Conservation (phyloP, 208 protist species). For the Zelonia costaricensis region DNA sequence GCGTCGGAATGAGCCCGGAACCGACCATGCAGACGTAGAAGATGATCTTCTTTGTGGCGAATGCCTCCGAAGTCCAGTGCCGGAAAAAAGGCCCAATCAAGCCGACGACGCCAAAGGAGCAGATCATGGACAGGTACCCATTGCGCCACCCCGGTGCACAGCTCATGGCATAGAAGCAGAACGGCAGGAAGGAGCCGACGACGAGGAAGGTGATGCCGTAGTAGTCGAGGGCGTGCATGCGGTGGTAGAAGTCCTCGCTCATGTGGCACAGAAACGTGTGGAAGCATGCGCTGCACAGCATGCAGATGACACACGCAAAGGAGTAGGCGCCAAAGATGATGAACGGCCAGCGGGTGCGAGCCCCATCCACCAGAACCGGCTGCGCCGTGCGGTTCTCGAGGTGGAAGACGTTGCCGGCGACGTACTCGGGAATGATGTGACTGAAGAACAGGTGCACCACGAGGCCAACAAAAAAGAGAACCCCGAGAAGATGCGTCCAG, state of each 20-base stretch:
- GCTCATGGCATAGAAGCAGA: conserved; percentile 78
- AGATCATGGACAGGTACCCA: conserved; percentile 76
- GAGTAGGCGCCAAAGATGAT: conserved; percentile 77
- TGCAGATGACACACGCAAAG: conserved; percentile 70
- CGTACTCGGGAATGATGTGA: conserved; percentile 31
- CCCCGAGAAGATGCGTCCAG: conserved; percentile 79
- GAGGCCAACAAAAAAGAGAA: conserved; percentile 59
- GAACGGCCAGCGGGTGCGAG: conserved; percentile 30
- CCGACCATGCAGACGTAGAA: conserved; percentile 83
- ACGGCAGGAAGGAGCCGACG: conserved; percentile 81
- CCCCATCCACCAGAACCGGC: conserved; percentile 12
- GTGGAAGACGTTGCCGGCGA: conserved; percentile 21
- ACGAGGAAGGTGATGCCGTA: conserved; percentile 86
- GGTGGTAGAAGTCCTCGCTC: conserved; percentile 50
- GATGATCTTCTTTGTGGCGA: conserved; percentile 52
- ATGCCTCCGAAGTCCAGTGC: conserved; percentile 66
- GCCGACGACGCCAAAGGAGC: conserved; percentile 66
- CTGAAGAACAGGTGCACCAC: conserved; percentile 39
- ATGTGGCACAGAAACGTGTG: conserved; percentile 76
- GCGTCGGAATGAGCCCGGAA: conserved; percentile 61
- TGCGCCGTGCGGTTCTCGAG: conserved; percentile 14
- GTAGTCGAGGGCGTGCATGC: conserved; percentile 78
- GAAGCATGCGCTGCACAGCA: conserved; percentile 73
- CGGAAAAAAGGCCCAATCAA: conserved; percentile 77
- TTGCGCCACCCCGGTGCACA: conserved; percentile 69